Percentiles rank a stretch among this genome's conserved stretches.
Evolutionary conservation across 1,284 basidiomycete genomes (phyloP).

Genomic region (Athelia sp.): DNA sequence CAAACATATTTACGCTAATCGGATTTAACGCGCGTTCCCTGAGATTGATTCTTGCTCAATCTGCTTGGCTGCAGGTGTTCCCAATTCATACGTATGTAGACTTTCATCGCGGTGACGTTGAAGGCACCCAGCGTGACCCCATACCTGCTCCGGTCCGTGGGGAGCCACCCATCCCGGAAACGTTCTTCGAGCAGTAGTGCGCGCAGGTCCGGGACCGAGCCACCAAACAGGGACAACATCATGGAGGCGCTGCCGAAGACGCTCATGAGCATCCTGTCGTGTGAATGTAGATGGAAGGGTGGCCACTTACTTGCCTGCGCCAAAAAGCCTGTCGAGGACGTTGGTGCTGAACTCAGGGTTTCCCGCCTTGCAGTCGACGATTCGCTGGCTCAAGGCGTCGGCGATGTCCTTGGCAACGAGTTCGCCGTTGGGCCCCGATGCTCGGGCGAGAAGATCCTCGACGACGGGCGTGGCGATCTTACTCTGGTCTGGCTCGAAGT

Average conservation of each 20-base stretch:
- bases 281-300: background rate
- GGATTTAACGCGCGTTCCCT: no score
- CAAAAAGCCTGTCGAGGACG: background rate
- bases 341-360: background rate
- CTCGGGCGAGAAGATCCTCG: constrained; percentile 50
- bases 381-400: background rate
- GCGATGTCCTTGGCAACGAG: background rate
- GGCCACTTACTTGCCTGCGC: background rate
- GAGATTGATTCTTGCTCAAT: no score
- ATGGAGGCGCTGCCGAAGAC: constrained; percentile 49
- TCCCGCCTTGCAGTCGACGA: background rate
- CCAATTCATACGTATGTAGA: constrained; percentile 44
- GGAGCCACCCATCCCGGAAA: constrained; percentile 65
- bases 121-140: constrained; percentile 59
- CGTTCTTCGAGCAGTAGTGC: constrained; percentile 58
- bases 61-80: constrained; percentile 8
- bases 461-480: constrained; percentile 44
- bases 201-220: constrained; percentile 49
- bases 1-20: no score
- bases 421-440: constrained; percentile 46
- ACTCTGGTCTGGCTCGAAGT: constrained; percentile 45
- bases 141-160: constrained; percentile 41
- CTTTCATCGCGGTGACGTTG: constrained; percentile 47
- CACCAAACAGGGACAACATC: constrained; percentile 60
- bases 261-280: background rate